phyloP scores from a whole-genome alignment of 2,329 filamentous ascomycete species.

The Daldinia eschscholtzii region DNA sequence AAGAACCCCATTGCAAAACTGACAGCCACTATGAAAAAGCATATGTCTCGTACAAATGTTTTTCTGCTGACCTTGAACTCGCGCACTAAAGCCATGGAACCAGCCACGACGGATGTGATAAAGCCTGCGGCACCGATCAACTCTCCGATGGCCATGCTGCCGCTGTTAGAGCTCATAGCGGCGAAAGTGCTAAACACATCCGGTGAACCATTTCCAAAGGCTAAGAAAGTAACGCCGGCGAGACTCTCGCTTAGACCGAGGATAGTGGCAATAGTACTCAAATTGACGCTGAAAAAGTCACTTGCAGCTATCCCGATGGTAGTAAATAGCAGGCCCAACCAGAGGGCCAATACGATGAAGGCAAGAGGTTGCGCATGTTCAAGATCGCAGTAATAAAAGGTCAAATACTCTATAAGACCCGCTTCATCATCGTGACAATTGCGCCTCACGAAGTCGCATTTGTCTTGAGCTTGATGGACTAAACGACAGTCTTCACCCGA shows the following conservation, averaged over 20 bases:
- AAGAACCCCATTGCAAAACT: slow-evolving; percentile 89
- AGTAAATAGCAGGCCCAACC: slow-evolving; percentile 91
- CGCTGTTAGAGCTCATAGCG: slow-evolving; percentile 96
- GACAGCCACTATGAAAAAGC: slow-evolving; percentile 90
- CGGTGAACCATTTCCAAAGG: slow-evolving; percentile 96
- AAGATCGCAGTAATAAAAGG: slow-evolving; percentile 89
- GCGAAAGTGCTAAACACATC: slow-evolving; percentile 99
- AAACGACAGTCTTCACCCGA: slow-evolving; percentile 74
- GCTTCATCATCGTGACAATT: slow-evolving; percentile 92
- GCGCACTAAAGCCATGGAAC: slow-evolving; percentile 95
- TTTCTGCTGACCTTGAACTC: slow-evolving; percentile 92
- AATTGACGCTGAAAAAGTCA: slow-evolving; percentile 97
- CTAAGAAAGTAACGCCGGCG: slow-evolving; percentile 94
- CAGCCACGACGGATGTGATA: slow-evolving; percentile 95
- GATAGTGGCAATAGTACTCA: slow-evolving; percentile 90
- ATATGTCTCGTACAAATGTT: slow-evolving; percentile 91
- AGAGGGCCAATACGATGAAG: slow-evolving; percentile 82
- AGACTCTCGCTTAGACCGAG: slow-evolving; percentile 95
- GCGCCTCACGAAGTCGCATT: slow-evolving; percentile 86
- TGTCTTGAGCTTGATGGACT: slow-evolving; percentile 80
- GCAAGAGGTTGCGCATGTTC: slow-evolving; percentile 77
- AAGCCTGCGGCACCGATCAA: slow-evolving; percentile 95
- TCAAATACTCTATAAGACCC: slow-evolving; percentile 88
- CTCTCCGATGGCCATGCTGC: slow-evolving; percentile 96
- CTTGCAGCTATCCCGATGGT: slow-evolving; percentile 98